Evolutionary conservation across 345 rosid species (phyloP).

Genomic region (Firmiana major): DNA sequence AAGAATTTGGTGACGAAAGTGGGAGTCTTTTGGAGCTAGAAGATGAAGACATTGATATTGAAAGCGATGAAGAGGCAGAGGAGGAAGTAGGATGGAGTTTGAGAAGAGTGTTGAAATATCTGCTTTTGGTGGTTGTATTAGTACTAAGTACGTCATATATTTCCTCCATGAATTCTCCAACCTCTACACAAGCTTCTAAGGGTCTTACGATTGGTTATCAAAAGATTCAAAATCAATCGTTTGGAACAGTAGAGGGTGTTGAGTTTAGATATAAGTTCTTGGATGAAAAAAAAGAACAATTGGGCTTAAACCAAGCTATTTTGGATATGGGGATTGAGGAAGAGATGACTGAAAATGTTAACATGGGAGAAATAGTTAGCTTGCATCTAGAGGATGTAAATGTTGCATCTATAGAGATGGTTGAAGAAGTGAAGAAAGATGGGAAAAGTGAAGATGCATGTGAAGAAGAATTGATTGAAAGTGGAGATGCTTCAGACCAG

Average conservation of each 20-base stretch:
- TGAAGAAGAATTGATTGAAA: neutral
- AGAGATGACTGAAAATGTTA: neutral
- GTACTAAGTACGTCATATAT: slow-evolving; percentile 28
- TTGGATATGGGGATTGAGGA: neutral
- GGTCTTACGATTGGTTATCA: slow-evolving; percentile 18
- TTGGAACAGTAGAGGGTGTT: slow-evolving; percentile 8
- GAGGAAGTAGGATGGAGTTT: slow-evolving; percentile 27
- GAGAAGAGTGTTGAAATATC: slow-evolving; percentile 19
- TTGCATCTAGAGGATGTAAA: neutral
- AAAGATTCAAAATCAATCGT: slow-evolving; percentile 17
- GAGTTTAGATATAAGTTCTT: slow-evolving; percentile 4
- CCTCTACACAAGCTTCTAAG: slow-evolving; percentile 10
- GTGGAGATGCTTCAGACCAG: neutral
- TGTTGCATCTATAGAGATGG: slow-evolving; percentile 3
- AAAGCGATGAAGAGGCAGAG: slow-evolving; percentile 17
- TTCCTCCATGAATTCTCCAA: slow-evolving; percentile 32
- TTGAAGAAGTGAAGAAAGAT: slow-evolving; percentile 4
- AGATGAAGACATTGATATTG: slow-evolving; percentile 25
- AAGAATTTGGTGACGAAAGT: slow-evolving; percentile 16
- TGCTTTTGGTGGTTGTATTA: slow-evolving; percentile 29
- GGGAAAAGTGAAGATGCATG: neutral
- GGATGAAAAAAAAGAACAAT: neutral
- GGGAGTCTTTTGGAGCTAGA: neutral
- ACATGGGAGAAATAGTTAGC: neutral
- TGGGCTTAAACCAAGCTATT: slow-evolving; percentile 9